phyloP scores from a whole-genome alignment of 371 early-diverging fungal species.

The Mortierella sp. region DNA sequence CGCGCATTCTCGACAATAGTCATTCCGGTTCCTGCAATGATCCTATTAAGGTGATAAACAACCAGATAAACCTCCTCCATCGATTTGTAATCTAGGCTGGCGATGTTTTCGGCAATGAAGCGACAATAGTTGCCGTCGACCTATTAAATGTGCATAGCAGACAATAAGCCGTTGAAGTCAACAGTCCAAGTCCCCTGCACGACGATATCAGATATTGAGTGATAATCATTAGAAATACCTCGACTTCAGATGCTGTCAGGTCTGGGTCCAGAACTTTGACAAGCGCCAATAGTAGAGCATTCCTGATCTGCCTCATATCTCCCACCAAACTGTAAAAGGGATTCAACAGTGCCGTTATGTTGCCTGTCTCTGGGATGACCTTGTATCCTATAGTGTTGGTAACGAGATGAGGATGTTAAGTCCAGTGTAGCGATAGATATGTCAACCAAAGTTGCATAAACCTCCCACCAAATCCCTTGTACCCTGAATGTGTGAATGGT shows the following conservation, averaged over 20 bases:
- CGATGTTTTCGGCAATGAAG: conserved; percentile 86
- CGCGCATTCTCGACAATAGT: conserved; percentile 58
- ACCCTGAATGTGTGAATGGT: conserved; percentile 40
- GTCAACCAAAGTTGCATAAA: no score
- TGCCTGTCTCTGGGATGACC: conserved; percentile 59
- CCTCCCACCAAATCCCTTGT: not conserved
- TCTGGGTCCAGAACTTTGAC: conserved; percentile 78
- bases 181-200: not conserved
- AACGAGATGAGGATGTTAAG: no score
- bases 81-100: conserved; percentile 76
- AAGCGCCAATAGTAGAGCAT: conserved; percentile 75
- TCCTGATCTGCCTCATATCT: conserved; percentile 72
- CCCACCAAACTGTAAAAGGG: conserved; percentile 75
- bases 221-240: conserved; percentile 14
- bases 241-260: conserved; percentile 25
- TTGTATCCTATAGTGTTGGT: conserved; percentile 56
- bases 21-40: conserved; percentile 76
- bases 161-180: not conserved
- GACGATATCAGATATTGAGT: not conserved
- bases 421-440: no score
- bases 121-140: conserved; percentile 69
- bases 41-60: conserved; percentile 73
- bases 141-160: conserved; percentile 14
- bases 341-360: conserved; percentile 70
- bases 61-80: conserved; percentile 85